Conservation (phyloP, 78 protist genomes). For the Acrasis kona region DNA sequence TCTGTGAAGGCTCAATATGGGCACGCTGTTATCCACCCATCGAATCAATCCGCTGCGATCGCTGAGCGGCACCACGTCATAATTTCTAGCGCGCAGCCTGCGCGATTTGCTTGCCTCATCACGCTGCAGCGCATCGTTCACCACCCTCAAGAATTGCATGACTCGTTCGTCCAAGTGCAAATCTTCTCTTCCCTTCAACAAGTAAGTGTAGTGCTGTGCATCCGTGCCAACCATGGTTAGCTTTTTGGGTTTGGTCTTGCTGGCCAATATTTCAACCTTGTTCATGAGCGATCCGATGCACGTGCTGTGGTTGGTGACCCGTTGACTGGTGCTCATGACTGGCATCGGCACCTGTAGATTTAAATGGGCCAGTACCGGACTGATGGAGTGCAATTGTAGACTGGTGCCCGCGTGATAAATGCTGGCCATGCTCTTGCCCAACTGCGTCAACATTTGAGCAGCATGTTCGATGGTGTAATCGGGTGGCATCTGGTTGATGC, state of each 20-base stretch:
- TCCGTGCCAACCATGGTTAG: conserved; percentile 52
- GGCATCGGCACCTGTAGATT: background rate
- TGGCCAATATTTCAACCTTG: conserved; percentile 36
- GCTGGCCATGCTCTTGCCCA: too few species aligned
- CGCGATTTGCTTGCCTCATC: conserved; percentile 8
- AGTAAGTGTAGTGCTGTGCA: conserved; percentile 46
- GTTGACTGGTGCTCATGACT: background rate
- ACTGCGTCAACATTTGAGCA: background rate
- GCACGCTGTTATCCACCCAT: conserved; percentile 72
- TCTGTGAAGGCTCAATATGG: conserved; percentile 59
- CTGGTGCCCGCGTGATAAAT: background rate
- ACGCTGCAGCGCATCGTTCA: conserved; percentile 38
- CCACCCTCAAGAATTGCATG: conserved; percentile 64
- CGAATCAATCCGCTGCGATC: conserved; percentile 65
- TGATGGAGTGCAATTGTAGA: background rate
- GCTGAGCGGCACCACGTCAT: conserved; percentile 75
- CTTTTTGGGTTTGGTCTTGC: conserved; percentile 81
- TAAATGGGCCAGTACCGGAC: background rate
- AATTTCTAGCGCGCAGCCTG: conserved; percentile 40
- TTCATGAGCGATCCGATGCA: conserved; percentile 16
- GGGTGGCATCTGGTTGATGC: background rate
- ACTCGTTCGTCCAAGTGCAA: conserved; percentile 77
- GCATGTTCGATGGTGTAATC: background rate
- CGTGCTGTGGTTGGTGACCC: background rate
- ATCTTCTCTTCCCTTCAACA: conserved; percentile 82